Base-by-base conservation (phyloP, 495 filamentous ascomycete genomes). In the Penicillium salamii region DNA sequence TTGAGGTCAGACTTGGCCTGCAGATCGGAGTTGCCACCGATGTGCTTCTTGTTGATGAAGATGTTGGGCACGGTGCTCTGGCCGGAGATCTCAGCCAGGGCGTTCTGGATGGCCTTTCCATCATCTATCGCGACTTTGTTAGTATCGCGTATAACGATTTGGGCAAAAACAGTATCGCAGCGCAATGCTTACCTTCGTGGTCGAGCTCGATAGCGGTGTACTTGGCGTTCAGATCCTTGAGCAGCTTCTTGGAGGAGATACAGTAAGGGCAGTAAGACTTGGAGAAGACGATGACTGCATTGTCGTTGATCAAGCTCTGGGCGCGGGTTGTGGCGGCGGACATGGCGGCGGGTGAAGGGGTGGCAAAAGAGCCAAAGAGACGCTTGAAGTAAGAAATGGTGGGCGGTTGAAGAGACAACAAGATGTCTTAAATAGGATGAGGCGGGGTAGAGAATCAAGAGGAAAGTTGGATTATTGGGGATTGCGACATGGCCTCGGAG, bases 261-360 rank as follows among this genome's bases (percentile, higher is more conserved):
- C 92, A 97, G 81, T 95, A 92, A n/a, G 92, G 91, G 80, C 93
- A 99, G 73, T 87, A 96, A 12, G 86, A 89, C 75, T 99, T 99
- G 67, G 83, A 88, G 81, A 98, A 98, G 55, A 98, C 87, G 52
- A 91, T 89, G 61, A 97, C 93, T 52, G 84, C 78, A 71, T 97
- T 92, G 55, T 96, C 87, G 64, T 96, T 81, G 63, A 99, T 96
- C 71, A 97, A 84, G 52, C 61, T 63, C 70, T 96, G 85, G 37
- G 89, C 91, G 68, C 92, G 92, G 49, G 80, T 80, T 73, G 89
- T 91, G 52, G 91, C 89, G 69, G 87, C 83, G 59, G 90, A 87
- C 86, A 91, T 91, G 58, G 67, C 80, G 63, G 78, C 74, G 55
- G 88, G 75, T 48, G 75, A 71, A 19, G 67, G 52, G 54, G 76